Conservation (phyloP, 108 stramenopile genomes). For the Skeletonema menzelii region DNA sequence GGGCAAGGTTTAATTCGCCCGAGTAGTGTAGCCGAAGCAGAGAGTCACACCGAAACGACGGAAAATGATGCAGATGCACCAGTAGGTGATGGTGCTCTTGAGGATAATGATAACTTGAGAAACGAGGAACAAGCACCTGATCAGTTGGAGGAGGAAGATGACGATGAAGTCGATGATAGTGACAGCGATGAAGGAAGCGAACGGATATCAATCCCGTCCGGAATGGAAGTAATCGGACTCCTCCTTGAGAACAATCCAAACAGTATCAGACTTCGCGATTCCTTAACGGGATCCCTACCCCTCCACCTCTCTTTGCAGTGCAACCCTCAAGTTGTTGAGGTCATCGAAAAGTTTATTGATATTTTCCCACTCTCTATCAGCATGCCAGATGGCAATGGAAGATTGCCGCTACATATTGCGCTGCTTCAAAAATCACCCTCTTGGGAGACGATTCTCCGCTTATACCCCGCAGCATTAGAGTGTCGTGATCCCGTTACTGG, state of each 20-base stretch:
- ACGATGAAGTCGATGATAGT: conserved; percentile 12
- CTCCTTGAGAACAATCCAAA: conserved; percentile 38
- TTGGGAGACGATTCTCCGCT: conserved; percentile 23
- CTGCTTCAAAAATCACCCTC: conserved; percentile 34
- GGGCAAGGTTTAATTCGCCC: conserved; percentile 16
- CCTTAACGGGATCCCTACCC: conserved; percentile 36
- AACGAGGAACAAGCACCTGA: conserved; percentile 2
- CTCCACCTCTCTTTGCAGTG: conserved; percentile 30
- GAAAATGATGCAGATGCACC: conserved; percentile 6
- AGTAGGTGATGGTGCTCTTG: conserved; percentile 4
- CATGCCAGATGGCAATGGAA: conserved; percentile 34
- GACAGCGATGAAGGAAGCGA: conserved; percentile 12
- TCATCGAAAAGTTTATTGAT: conserved; percentile 31
- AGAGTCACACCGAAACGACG: background rate
- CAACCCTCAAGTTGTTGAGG: conserved; percentile 28
- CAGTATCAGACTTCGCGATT: conserved; percentile 31
- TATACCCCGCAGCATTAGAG: conserved; percentile 38
- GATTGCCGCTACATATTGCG: conserved; percentile 53
- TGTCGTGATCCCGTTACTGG: conserved; percentile 41
- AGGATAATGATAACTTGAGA: background rate
- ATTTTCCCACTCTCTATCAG: conserved; percentile 28
- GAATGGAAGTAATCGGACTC: conserved; percentile 33
- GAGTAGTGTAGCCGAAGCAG: conserved; percentile 1
- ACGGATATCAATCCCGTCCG: conserved; percentile 10
- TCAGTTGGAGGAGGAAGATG: background rate